Base-by-base conservation (phyloP, 2,329 filamentous ascomycete genomes). In the Hypoxylon sp. region DNA sequence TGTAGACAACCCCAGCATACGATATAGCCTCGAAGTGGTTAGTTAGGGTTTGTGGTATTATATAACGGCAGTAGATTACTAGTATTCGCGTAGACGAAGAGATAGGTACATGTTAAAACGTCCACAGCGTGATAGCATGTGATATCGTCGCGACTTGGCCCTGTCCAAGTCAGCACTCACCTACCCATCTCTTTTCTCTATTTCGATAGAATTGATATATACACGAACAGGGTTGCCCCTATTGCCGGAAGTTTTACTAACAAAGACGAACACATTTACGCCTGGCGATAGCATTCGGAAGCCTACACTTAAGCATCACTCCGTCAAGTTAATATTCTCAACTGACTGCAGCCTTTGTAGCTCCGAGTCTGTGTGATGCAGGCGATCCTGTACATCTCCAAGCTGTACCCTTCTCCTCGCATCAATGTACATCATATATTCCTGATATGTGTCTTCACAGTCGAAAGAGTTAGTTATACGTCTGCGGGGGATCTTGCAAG, bases 401-500 rank as follows among this genome's bases (percentile, higher is more conserved):
- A 78, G 74, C 27, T 70, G 75, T 40, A 82, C 80, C 40, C 82
- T 79, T 49, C 82, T 77, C 30, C 81, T 78, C 1, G 81, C 82
- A 53, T 83, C 82, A 44, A 84, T 77, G 61, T 82, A 84, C 73
- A 79, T 79, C 78, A 84, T 82, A 69, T 81, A 81, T 69, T 83
- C 80, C 59, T 81, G 75, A 71, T 83, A 83, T 1, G 80, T 78
- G 25, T 77, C 68, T 71, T 22, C 6, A 25, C 6, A 22, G n/a
- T 35, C 27, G 2, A 27, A 27, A 5, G 2, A 49, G 27, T 71
- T 20, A 70, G 56, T 27, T 20, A 30, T 6, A 8, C 1, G 17
- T 35, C 17, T 20, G 6, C n/a, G 3, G 27, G 14, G 1, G 25
- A n/a, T 17, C 4, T 40, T 40, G 11, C 6, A 40, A 13, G 33